Base-by-base conservation (phyloP, 352 stramenopile species). In the Vaucheria bursata region DNA sequence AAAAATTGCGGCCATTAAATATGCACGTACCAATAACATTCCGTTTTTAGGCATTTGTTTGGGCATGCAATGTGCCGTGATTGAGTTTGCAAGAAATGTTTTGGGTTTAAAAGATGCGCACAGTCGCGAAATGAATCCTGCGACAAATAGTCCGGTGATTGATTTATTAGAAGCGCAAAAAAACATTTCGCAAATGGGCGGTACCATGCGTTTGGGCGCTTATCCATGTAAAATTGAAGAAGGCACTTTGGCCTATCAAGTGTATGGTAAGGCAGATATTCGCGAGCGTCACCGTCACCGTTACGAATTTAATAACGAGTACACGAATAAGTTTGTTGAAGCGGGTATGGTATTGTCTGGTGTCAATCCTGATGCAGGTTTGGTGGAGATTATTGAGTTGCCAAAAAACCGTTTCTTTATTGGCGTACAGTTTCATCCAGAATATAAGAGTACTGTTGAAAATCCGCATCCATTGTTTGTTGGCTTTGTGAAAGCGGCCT, bases 381-480 rank as follows among this genome's bases (percentile, higher is more conserved):
- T 96, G 68, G 99, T 99, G 96, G 95, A 99, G 87, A 94, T 99
- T 74, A 88, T 96, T 29, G 96, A 99, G 87, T 87, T 99, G 38
- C 71, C 72, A 75, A 59, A 73, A 72, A 96, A 99, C 88, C 96
- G 96, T 36, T 99, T 97, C 88, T 99, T 97, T 89, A 96, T 99
- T 64, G 97, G 93, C 31, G 93, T 90, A 78, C 97, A 99, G 88
- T 99, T 98, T 87, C 97, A 99, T 89, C 97, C 96, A 25, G 96
- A 99, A 87, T 98, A 99, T 87, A 95, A 97, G 87, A 97, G 89
- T 70, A 87, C 96, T 77, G 96, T 96, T 64, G 90, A 96, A 71
- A 90, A 94, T 70, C 96, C 96, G 5, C 98, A 92, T 74, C 96
- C 97, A 73, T 95, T 95, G 37, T 99, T 99, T 88, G 86, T 97